Evolutionary conservation across 1,139 yeast species (phyloP).

Genomic region (Protomyces macrosporus): DNA sequence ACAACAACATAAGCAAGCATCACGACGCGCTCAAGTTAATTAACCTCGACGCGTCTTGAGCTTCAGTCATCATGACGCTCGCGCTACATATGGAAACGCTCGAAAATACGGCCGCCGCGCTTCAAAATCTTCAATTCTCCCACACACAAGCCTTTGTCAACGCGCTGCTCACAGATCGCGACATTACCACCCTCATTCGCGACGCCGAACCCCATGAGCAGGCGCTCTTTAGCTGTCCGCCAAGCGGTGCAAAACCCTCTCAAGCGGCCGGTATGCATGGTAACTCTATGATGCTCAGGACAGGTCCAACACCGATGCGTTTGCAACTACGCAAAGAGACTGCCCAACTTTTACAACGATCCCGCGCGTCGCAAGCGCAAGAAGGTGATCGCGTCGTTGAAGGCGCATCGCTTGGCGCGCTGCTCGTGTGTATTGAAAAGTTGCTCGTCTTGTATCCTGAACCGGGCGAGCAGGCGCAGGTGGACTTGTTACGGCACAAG

Average conservation of each 20-base stretch:
- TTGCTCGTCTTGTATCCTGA: constrained; percentile 1
- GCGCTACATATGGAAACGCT: constrained; percentile 1
- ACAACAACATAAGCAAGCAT: no score
- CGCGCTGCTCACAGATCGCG: constrained; percentile 5
- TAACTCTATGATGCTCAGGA: neutral
- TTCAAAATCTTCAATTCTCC: constrained; percentile 4
- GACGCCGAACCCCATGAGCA: constrained; percentile 23
- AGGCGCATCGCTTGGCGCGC: constrained; percentile 2
- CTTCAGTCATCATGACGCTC: neutral
- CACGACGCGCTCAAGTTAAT: no score
- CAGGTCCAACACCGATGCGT: neutral
- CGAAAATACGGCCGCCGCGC: neutral
- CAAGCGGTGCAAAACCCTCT: neutral
- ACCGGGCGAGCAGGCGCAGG: constrained; percentile 1
- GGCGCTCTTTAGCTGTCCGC: constrained; percentile 6
- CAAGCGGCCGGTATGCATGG: no score
- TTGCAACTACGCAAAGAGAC: neutral
- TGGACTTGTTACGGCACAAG: constrained; percentile 16
- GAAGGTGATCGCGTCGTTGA: neutral
- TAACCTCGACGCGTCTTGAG: no score
- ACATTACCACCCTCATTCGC: constrained; percentile 15
- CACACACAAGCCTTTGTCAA: constrained; percentile 15
- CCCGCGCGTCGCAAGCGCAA: neutral
- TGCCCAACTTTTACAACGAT: neutral
- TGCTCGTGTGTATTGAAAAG: constrained; percentile 4